A percentile compares a stretch with the other conserved stretches of the same genome.
phyloP scores from a whole-genome alignment of 2,329 filamentous ascomycete species.

The Epichloe sp. region DNA sequence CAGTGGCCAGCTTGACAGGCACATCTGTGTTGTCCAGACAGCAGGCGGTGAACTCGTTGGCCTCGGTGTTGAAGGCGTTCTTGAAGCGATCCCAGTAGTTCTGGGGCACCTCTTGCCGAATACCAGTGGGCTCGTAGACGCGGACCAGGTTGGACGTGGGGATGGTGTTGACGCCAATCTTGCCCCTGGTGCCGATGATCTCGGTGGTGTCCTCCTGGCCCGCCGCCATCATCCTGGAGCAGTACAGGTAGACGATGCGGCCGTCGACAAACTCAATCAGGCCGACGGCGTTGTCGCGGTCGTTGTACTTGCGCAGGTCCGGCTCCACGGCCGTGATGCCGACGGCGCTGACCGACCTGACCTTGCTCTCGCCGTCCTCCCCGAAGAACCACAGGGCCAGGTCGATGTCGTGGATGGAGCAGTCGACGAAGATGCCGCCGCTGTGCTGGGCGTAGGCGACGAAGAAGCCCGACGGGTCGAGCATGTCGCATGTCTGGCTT shows the following conservation, averaged over 20 bases:
- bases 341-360: constrained; percentile 15
- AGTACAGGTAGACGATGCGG: constrained; percentile 52
- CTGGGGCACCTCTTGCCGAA: constrained; percentile 45
- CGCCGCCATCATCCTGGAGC: constrained; percentile 52
- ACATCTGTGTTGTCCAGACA: constrained; percentile 42
- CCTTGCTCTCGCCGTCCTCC: constrained; percentile 12
- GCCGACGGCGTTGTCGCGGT: constrained; percentile 27
- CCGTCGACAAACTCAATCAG: constrained; percentile 53
- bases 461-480: constrained; percentile 53
- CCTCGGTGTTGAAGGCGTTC: constrained; percentile 49
- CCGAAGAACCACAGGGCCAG: constrained; percentile 18
- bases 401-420: constrained; percentile 52
- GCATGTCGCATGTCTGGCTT: constrained; percentile 54
- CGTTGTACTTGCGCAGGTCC: constrained; percentile 14
- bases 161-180: constrained; percentile 46
- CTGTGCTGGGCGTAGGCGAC: constrained; percentile 50
- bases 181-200: constrained; percentile 53
- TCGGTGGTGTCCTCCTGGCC: constrained; percentile 56
- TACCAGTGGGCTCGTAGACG: constrained; percentile 31
- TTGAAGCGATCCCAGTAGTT: constrained; percentile 52
- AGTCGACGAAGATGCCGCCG: constrained; percentile 60
- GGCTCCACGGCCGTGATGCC: constrained; percentile 17
- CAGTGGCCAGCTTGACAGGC: constrained; percentile 42
- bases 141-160: constrained; percentile 42
- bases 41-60: constrained; percentile 47